phyloP scores from a whole-genome alignment of 2,329 filamentous ascomycete species.

The Calonectria pauciramosa region DNA sequence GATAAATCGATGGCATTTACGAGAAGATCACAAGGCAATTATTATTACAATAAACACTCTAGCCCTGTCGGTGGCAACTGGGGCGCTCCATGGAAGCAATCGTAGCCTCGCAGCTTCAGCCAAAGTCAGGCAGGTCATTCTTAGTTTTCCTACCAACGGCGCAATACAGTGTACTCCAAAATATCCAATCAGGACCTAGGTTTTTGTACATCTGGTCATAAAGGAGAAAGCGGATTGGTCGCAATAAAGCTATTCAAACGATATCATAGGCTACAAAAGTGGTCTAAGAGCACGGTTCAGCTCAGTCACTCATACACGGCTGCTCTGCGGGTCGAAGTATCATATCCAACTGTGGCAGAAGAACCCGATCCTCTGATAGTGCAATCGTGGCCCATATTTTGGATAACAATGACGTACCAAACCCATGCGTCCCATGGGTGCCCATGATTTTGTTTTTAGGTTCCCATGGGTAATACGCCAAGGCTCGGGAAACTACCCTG shows the following conservation, averaged over 20 bases:
- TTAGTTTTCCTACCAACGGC: not conserved
- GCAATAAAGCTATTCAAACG: not conserved
- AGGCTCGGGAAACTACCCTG: not conserved
- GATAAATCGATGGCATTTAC: not conserved
- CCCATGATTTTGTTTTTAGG: constrained; percentile 7
- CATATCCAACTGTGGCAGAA: not conserved
- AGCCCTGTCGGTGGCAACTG: not conserved
- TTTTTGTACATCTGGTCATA: not conserved
- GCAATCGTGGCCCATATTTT: not conserved
- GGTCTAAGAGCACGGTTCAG: not conserved
- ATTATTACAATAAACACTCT: not conserved
- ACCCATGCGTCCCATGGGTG: not conserved
- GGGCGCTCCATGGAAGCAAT: not conserved
- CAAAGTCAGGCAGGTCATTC: not conserved
- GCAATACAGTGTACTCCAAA: not conserved
- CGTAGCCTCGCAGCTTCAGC: not conserved
- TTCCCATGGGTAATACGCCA: not conserved
- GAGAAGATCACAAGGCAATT: not conserved
- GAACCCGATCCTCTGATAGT: not conserved
- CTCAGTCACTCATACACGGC: not conserved
- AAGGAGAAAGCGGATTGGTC: not conserved
- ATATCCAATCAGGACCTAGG: not conserved
- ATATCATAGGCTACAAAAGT: not conserved
- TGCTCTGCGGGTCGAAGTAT: not conserved
- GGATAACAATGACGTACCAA: not conserved